A percentile compares a stretch with the other conserved stretches of the same genome.
Evolutionary conservation across 140 eudicot genomes (phyloP).

Genomic region (Bidens hawaiensis): DNA sequence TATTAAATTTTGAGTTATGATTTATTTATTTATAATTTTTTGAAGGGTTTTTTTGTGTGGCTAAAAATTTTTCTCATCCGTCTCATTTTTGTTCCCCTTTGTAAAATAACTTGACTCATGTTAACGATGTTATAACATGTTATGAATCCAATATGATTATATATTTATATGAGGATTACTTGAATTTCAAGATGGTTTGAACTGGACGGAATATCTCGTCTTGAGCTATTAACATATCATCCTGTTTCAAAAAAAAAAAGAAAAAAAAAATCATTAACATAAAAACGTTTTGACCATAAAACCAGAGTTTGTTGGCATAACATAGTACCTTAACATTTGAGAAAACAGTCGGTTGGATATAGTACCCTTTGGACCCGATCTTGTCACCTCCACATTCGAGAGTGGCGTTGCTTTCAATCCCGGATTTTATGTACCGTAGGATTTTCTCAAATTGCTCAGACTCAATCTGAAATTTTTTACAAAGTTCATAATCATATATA

Average conservation of each 20-base stretch:
- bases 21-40: too few relatives aligned
- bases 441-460: constrained; percentile 77
- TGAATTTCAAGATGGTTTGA: constrained; percentile 84
- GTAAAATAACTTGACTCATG: too few relatives aligned
- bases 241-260: constrained; percentile 58
- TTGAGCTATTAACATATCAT: constrained; percentile 83
- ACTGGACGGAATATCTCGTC: constrained; percentile 97
- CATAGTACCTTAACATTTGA: constrained; percentile 78
- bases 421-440: constrained; percentile 62
- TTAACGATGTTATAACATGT: not conserved
- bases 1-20: too few relatives aligned
- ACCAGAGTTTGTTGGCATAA: constrained; percentile 1
- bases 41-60: too few relatives aligned
- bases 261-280: too few relatives aligned
- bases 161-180: constrained; percentile 50
- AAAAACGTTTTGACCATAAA: not conserved
- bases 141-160: not conserved
- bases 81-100: too few relatives aligned
- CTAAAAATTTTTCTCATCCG: too few relatives aligned
- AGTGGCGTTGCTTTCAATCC: constrained; percentile 69
- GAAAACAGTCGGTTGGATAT: constrained; percentile 92
- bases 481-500: not conserved
- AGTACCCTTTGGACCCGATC: constrained; percentile 73
- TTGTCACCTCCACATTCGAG: constrained; percentile 95
- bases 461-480: constrained; percentile 47